phyloP scores from a whole-genome alignment of 345 rosid species.

The Ceriops zippeliana region DNA sequence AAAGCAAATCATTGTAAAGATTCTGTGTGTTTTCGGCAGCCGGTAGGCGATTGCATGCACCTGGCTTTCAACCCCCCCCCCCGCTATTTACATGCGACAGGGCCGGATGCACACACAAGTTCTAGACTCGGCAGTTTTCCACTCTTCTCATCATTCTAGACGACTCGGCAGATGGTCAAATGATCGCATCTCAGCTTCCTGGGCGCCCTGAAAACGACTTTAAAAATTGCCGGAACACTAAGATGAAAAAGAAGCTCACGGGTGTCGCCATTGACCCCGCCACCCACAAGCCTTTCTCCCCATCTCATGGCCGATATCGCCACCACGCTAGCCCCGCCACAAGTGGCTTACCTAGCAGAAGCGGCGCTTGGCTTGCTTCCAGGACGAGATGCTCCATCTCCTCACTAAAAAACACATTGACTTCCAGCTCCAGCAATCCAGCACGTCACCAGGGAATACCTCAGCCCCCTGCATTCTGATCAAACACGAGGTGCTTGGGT shows the following conservation, averaged over 20 bases:
- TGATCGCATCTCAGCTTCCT: constrained; percentile 87
- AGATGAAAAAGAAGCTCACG: constrained; percentile 88
- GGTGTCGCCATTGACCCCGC: constrained; percentile 94
- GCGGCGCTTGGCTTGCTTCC: constrained; percentile 96
- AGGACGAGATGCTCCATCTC: constrained; percentile 97
- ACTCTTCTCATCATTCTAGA: background rate
- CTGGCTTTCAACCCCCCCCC: too few relatives aligned
- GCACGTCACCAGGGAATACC: constrained; percentile 26
- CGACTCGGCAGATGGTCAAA: constrained; percentile 62
- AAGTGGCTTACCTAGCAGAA: constrained; percentile 88
- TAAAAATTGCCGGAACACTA: constrained; percentile 92
- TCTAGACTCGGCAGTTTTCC: too few relatives aligned
- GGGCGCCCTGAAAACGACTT: constrained; percentile 94
- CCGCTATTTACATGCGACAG: too few relatives aligned
- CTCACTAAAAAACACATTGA: constrained; percentile 83
- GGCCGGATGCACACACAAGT: too few relatives aligned
- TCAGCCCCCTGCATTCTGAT: constrained; percentile 32
- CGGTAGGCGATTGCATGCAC: constrained; percentile 29
- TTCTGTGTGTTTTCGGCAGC: constrained; percentile 91
- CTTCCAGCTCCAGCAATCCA: constrained; percentile 60
- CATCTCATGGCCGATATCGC: constrained; percentile 98
- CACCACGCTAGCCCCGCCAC: constrained; percentile 87
- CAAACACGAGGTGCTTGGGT: constrained; percentile 47
- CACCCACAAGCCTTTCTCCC: constrained; percentile 96
- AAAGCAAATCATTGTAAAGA: constrained; percentile 80